A percentile compares a stretch with the other conserved stretches of the same genome.
Conservation (phyloP, 768 basidiomycete genomes). For the Pleurotus platypus region DNA sequence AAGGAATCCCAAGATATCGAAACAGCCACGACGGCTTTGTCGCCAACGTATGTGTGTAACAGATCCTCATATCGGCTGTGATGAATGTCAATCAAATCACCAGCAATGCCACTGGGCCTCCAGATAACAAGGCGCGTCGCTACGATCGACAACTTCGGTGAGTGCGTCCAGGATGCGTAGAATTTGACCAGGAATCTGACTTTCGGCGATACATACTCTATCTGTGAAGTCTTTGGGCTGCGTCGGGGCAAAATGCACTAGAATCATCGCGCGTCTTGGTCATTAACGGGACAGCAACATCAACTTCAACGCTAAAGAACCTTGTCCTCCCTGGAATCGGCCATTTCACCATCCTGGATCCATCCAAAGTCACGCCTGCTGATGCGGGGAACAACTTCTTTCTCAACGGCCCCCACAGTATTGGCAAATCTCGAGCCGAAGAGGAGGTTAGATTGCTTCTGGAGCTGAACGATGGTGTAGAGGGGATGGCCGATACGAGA, state of each 20-base stretch:
- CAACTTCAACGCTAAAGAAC: conserved; percentile 91
- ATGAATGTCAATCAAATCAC: conserved; percentile 7
- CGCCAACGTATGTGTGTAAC: conserved; percentile 25
- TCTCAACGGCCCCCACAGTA: conserved; percentile 61
- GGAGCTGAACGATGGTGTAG: conserved; percentile 88
- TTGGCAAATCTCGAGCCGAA: conserved; percentile 76
- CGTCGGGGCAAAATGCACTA: conserved; percentile 85
- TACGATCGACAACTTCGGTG: conserved; percentile 96
- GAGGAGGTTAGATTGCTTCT: conserved; percentile 74
- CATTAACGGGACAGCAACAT: conserved; percentile 76
- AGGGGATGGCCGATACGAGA: conserved; percentile 59
- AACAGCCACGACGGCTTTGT: conserved; percentile 34
- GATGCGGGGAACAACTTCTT: conserved; percentile 99
- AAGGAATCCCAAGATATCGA: conserved; percentile 46
- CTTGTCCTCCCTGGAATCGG: conserved; percentile 95
- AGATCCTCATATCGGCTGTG: neutral
- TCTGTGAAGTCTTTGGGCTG: conserved; percentile 78
- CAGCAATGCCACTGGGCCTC: conserved; percentile 43
- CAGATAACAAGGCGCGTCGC: conserved; percentile 83
- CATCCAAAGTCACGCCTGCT: conserved; percentile 51
- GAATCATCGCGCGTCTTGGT: conserved; percentile 83
- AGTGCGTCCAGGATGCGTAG: conserved; percentile 13
- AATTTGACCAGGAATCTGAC: neutral
- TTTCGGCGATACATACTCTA: neutral
- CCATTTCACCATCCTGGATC: conserved; percentile 90